Percentiles rank a stretch among this genome's conserved stretches.
phyloP scores from a whole-genome alignment of 1,284 basidiomycete genomes.

The Puccinia horiana region DNA sequence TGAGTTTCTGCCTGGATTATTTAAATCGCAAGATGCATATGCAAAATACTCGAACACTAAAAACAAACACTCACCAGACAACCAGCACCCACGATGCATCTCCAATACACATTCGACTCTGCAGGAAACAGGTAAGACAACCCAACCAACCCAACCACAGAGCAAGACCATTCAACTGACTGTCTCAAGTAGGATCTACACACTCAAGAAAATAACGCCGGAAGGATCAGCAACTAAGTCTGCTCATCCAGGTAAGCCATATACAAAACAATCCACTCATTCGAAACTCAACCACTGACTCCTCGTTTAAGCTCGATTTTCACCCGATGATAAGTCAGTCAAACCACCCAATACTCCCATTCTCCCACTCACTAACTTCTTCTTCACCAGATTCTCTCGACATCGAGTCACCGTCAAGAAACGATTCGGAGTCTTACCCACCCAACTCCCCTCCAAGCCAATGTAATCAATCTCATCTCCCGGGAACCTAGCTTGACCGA shows the following conservation, averaged over 20 bases:
- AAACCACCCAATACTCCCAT: neutral
- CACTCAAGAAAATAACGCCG: conserved; percentile 85
- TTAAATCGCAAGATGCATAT: neutral
- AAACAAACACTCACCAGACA: neutral
- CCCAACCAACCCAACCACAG: neutral
- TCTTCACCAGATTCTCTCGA: conserved; percentile 68
- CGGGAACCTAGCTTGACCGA: neutral
- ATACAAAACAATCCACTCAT: conserved; percentile 10
- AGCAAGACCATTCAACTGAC: neutral
- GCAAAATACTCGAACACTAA: neutral
- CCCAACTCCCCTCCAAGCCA: conserved; percentile 84
- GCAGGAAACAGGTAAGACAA: conserved; percentile 30
- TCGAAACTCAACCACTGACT: neutral
- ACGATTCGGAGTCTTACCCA: conserved; percentile 69
- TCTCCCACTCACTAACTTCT: neutral
- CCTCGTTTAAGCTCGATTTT: conserved; percentile 74
- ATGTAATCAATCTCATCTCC: conserved; percentile 63
- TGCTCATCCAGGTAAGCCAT: conserved; percentile 79
- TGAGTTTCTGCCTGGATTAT: neutral
- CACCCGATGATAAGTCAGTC: conserved; percentile 85
- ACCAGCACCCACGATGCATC: conserved; percentile 16
- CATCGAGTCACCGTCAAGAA: conserved; percentile 94
- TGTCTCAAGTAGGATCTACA: conserved; percentile 70
- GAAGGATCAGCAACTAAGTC: conserved; percentile 82
- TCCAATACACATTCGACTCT: conserved; percentile 41